Percentiles rank a stretch among this genome's conserved stretches.
These are phyloP conservation scores for Aspergillus versicolor DNA, from an alignment of 2,329 filamentous ascomycete species.

Conservation along the genomic window DNA sequence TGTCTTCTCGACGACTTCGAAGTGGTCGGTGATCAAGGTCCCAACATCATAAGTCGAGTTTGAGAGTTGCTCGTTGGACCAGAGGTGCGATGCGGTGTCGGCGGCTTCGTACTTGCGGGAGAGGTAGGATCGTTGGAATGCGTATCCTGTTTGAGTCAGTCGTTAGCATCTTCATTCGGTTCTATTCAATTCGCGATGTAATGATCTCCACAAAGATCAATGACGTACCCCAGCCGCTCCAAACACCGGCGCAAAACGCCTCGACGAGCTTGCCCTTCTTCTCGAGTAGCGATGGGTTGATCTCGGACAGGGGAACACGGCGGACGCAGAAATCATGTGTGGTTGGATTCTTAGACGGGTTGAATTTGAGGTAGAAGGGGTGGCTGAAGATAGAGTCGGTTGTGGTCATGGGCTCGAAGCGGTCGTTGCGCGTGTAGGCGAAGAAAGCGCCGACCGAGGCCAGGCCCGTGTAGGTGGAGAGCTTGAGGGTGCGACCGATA, in stretches of 20 bases:
- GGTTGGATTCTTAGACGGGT: constrained; percentile 61
- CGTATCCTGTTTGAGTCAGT: constrained; percentile 31
- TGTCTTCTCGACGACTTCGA: constrained; percentile 68
- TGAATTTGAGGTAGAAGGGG: constrained; percentile 57
- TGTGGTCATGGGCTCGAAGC: constrained; percentile 58
- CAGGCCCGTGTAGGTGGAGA: constrained; percentile 47
- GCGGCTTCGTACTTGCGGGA: constrained; percentile 59
- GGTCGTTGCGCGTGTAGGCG: constrained; percentile 56
- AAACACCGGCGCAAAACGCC: constrained; percentile 67
- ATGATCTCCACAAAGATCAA: not conserved
- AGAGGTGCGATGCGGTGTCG: constrained; percentile 60
- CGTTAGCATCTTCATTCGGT: not conserved
- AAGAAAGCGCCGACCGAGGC: constrained; percentile 55
- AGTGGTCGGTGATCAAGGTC: constrained; percentile 68
- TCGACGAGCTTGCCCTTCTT: constrained; percentile 61
- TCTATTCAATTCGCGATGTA: not conserved
- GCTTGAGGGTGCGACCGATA: constrained; percentile 45
- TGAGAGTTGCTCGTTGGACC: constrained; percentile 57
- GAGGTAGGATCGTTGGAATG: constrained; percentile 58
- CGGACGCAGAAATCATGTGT: constrained; percentile 66
- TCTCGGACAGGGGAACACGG: constrained; percentile 60
- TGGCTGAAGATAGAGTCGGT: constrained; percentile 63
- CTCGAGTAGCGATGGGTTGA: constrained; percentile 65
- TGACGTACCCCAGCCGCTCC: constrained; percentile 62
- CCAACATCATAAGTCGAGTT: constrained; percentile 61